These are phyloP conservation scores for Cryptosporidium canis DNA, from an alignment of 169 alveolate species.

Conservation along the genomic window DNA sequence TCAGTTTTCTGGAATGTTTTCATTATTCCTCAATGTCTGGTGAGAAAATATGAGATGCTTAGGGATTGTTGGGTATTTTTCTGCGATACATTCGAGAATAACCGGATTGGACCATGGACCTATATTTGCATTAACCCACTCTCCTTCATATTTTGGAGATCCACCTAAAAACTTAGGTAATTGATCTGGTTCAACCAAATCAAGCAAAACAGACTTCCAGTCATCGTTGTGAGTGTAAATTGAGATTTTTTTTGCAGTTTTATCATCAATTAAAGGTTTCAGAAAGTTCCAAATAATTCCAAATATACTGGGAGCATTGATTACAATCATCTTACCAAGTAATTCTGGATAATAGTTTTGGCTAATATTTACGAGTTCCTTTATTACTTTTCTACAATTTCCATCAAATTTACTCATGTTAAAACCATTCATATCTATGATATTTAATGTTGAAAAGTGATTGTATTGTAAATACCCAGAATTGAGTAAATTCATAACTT, in stretches of 20 bases:
- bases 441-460: conserved; percentile 69
- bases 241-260: conserved; percentile 88
- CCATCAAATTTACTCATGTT: conserved; percentile 76
- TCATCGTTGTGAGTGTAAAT: conserved; percentile 82
- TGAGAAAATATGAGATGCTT: conserved; percentile 41
- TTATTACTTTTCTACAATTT: conserved; percentile 75
- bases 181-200: conserved; percentile 79
- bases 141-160: conserved; percentile 62
- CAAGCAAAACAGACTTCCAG: conserved; percentile 71
- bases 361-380: conserved; percentile 82
- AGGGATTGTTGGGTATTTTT: conserved; percentile 65
- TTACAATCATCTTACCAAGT: conserved; percentile 87
- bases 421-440: conserved; percentile 80
- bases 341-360: conserved; percentile 93
- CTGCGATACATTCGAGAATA: conserved; percentile 39
- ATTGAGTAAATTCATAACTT: conserved; percentile 2
- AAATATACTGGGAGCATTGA: conserved; percentile 90
- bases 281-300: conserved; percentile 88
- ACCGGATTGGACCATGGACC: conserved; percentile 64
- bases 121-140: conserved; percentile 56
- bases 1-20: conserved; percentile 32
- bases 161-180: conserved; percentile 81
- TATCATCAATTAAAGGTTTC: conserved; percentile 88
- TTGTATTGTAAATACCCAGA: not conserved
- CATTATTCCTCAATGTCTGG: not conserved